Percentiles rank a stretch among this genome's conserved stretches.
Evolutionary conservation across 148 eudicot species (phyloP).

Genomic region (Silene conica): DNA sequence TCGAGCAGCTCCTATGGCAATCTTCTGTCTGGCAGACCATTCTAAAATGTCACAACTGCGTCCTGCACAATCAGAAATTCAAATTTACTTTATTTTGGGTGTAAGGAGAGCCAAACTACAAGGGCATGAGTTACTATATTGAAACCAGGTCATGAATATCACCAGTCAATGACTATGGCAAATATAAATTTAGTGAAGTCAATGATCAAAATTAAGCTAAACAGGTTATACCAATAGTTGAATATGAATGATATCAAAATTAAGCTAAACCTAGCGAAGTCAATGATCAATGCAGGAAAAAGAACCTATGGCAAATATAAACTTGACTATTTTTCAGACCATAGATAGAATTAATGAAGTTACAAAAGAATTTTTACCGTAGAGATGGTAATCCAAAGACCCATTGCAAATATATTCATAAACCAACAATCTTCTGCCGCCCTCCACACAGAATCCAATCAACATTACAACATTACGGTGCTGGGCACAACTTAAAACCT

Average conservation of each 20-base stretch:
- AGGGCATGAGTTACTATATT: background rate
- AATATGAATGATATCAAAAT: background rate
- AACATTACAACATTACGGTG: slow-evolving; percentile 89
- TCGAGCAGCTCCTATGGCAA: slow-evolving; percentile 87
- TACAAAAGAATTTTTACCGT: slow-evolving; percentile 41
- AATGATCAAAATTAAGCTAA: too few relatives aligned
- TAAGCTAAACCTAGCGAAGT: background rate
- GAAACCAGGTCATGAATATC: too few relatives aligned
- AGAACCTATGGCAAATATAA: background rate
- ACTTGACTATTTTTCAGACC: background rate
- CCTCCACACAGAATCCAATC: slow-evolving; percentile 79
- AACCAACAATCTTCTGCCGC: slow-evolving; percentile 61
- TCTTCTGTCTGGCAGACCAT: slow-evolving; percentile 71
- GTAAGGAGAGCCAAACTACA: background rate
- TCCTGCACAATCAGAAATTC: slow-evolving; percentile 34
- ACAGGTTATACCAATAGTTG: background rate
- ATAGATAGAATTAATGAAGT: background rate
- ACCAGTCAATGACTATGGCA: too few relatives aligned
- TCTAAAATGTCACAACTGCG: slow-evolving; percentile 36
- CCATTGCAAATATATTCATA: slow-evolving; percentile 85
- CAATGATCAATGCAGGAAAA: background rate
- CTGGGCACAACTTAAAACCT: slow-evolving; percentile 86
- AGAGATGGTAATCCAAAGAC: slow-evolving; percentile 80
- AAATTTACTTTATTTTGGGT: background rate
- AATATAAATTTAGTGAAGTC: too few relatives aligned